A percentile compares a stretch with the other conserved stretches of the same genome.
These are phyloP conservation scores for Penicillium sclerotigenum DNA, from an alignment of 2,329 filamentous ascomycete genomes.

Conservation along the genomic window DNA sequence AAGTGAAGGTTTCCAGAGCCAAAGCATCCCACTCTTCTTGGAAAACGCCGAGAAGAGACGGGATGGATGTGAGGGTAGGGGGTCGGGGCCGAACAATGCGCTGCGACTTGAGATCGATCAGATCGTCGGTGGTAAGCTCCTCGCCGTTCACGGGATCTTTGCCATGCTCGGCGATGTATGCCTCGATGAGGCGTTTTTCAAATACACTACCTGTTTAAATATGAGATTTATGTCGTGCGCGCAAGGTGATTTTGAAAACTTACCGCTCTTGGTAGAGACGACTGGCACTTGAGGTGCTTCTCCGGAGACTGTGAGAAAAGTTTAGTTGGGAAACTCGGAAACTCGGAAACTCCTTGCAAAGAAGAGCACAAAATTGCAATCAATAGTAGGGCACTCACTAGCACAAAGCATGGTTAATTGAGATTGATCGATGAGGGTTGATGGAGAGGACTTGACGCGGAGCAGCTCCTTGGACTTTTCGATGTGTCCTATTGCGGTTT, in stretches of 20 bases:
- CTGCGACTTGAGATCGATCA: slow-evolving; percentile 80
- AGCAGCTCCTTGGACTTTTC: slow-evolving; percentile 39
- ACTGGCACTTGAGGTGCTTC: slow-evolving; percentile 94
- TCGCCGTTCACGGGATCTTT: slow-evolving; percentile 90
- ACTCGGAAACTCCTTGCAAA: slow-evolving; percentile 1
- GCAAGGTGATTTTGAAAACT: slow-evolving; percentile 34
- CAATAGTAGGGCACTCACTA: slow-evolving; percentile 50
- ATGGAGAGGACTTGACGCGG: slow-evolving; percentile 28
- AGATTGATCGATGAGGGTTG: slow-evolving; percentile 20
- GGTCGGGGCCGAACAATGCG: slow-evolving; percentile 84
- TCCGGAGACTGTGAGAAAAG: slow-evolving; percentile 70
- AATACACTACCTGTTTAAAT: slow-evolving; percentile 70
- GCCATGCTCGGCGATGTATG: slow-evolving; percentile 88
- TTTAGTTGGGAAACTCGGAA: slow-evolving; percentile 22
- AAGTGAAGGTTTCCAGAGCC: slow-evolving; percentile 84
- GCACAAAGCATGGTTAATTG: slow-evolving; percentile 57
- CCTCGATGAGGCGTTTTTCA: slow-evolving; percentile 91
- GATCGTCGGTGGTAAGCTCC: slow-evolving; percentile 76
- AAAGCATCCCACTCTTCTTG: slow-evolving; percentile 98
- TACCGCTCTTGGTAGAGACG: slow-evolving; percentile 90
- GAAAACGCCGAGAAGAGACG: slow-evolving; percentile 87
- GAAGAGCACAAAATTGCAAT: slow-evolving; percentile 9
- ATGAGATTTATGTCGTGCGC: slow-evolving; percentile 29
- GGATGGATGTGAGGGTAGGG: slow-evolving; percentile 92
- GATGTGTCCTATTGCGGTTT: slow-evolving; percentile 33